Conservation (phyloP, 2,329 filamentous ascomycete genomes). For the Aureobasidium uvarum region DNA sequence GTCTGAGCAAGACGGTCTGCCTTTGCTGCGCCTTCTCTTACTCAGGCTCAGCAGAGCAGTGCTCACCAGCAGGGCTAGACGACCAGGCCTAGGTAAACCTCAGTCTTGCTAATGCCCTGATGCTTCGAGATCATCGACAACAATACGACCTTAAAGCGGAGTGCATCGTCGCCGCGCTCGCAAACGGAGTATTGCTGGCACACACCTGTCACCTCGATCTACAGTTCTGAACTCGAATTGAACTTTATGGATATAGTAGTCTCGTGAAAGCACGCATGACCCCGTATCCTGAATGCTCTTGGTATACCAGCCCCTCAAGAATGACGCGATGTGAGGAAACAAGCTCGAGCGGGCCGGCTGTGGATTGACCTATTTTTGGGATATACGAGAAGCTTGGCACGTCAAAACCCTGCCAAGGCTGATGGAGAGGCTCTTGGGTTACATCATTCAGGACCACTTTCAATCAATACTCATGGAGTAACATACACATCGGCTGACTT, state of each 20-base stretch:
- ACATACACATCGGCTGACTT: neutral
- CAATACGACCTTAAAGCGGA: neutral
- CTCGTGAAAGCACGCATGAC: constrained; percentile 7
- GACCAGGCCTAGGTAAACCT: too few relatives aligned
- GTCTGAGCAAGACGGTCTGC: neutral
- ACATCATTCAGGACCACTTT: neutral
- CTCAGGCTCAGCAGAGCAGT: neutral
- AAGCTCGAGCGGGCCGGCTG: constrained; percentile 7
- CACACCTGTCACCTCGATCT: neutral
- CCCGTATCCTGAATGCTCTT: neutral
- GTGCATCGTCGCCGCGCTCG: neutral
- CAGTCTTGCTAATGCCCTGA: neutral
- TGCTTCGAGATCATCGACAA: neutral
- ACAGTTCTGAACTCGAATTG: neutral
- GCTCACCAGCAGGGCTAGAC: neutral
- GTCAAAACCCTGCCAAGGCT: constrained; percentile 1
- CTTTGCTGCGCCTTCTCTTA: neutral
- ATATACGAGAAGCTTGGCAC: constrained; percentile 18
- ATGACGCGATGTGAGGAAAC: neutral
- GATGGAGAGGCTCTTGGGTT: neutral
- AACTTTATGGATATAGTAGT: neutral
- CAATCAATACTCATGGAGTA: neutral
- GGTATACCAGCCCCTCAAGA: neutral
- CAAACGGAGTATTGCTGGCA: neutral
- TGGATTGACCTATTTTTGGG: constrained; percentile 14